Evolutionary conservation across 768 basidiomycete species (phyloP), one percentile per base, ranked within the genome.

Genomic region (Amanita muscaria): DNA sequence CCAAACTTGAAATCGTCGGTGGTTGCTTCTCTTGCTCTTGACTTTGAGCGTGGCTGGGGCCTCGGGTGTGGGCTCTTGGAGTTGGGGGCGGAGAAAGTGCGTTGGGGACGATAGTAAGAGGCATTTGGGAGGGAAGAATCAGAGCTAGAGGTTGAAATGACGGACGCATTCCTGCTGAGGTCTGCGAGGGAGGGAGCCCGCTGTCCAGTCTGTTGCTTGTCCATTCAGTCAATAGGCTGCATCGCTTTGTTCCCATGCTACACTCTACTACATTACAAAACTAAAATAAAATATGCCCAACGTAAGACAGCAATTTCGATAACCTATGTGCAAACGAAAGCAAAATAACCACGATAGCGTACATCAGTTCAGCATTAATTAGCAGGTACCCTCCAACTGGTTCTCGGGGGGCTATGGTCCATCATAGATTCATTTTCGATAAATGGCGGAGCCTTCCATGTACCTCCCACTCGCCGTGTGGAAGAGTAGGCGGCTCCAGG

Each of bases 131-230:
- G 66, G 67, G 65, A 63, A 32, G 68, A 63, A 47, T 69, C 66
- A 29, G 79, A 80, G 56, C 70, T 73, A 49, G 77, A 80, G 32
- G 72, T 77, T 0, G 82, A 85, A 46, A 86, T 82, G 57, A 83
- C 84, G 10, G 83, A 84, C 1, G 83, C 72, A 66, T 84, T 84
- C 59, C 84, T 74, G 65, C 79, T 81, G 40, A 86, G 72, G 58
- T 80, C 77, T 39, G 80, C 77, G 46, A 86, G 56, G 38, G 58
- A 53, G 9, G 53, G 49, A n/a, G n/a, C n/a, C n/a, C n/a, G n/a
- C n/a, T n/a, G n/a, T n/a, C n/a, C n/a, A n/a, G n/a, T n/a, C n/a
- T n/a, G n/a, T n/a, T n/a, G n/a, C n/a, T n/a, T n/a, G n/a, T n/a
- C n/a, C n/a, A n/a, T n/a, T n/a, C n/a, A n/a, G n/a, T n/a, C n/a